Base-by-base conservation (phyloP, 169 alveolate genomes). In the Plasmodium relictum region DNA sequence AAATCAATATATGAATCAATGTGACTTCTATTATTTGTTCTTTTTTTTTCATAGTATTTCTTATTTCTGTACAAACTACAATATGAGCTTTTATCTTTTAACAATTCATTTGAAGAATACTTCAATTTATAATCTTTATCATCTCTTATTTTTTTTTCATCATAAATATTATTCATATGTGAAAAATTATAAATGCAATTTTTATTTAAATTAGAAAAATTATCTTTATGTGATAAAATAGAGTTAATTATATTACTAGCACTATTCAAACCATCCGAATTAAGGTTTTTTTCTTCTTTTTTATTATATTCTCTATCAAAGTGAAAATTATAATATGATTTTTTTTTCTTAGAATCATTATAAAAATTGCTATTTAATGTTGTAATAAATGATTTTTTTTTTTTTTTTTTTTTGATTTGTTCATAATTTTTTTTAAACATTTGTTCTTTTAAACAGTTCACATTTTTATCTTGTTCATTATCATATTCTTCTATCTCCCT, bases 1-100 rank as follows among this genome's bases (percentile, higher is more conserved):
- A 44, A 0, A 41, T 62, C 69, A 2, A 39, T 44, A 66, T 48
- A 76, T 20, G 54, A 44, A 26, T 76, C 88, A 16, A 66, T 20
- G 18, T 63, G 6, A 48, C 37, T 62, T 45, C 8, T 31, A 20
- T 62, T 12, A 7, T 76, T 24, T 14, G 12, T 45, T 3, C 12
- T 7, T 37, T 54, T 41, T 22, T 24, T 74, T 9, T 45, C 39
- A 6, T 26, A 39, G 20, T 31, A 3, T 0, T 37, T 41, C n/a
- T 44, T 31, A 6, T 71, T 12, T 50, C 18, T 24, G 26, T 71
- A 31, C 39, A 31, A 31, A 31, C 39, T 3, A 31, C 6, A 39
- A 10, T 59, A 12, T 3, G 69, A 59, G 52, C 42, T 22, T 22
- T n/a, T n/a, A 42, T 10, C 3, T 31, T 31, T 31, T 31, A 3